Percentiles rank a stretch among this genome's conserved stretches.
These are phyloP conservation scores for Chaetomium fimeti DNA, from an alignment of 495 filamentous ascomycete genomes.

Conservation along the genomic window DNA sequence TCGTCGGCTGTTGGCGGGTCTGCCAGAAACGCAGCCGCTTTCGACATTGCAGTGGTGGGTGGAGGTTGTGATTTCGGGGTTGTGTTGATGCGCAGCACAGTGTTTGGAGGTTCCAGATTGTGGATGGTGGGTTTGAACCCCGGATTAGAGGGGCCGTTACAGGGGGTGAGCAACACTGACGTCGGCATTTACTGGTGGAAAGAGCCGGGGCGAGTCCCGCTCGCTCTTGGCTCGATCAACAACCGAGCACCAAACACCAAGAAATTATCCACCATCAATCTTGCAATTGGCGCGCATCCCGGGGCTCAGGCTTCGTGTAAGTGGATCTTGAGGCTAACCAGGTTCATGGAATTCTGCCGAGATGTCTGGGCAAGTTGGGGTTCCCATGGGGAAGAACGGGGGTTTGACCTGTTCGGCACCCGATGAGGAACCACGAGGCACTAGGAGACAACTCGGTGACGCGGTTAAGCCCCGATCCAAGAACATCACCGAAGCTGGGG, in stretches of 20 bases:
- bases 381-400: neutral
- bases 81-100: neutral
- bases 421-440: neutral
- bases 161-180: neutral
- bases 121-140: neutral
- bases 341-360: neutral
- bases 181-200: neutral
- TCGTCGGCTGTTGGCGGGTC: slow-evolving; percentile 77
- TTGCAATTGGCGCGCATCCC: slow-evolving; percentile 6
- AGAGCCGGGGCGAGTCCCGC: neutral
- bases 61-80: neutral
- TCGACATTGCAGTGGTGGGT: slow-evolving; percentile 22
- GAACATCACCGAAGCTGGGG: neutral
- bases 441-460: neutral
- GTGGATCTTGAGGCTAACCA: neutral
- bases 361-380: neutral
- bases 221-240: no score
- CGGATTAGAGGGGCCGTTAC: neutral
- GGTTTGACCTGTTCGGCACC: neutral
- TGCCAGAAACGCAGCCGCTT: slow-evolving; percentile 52
- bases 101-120: neutral
- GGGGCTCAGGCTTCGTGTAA: neutral
- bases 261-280: neutral
- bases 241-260: neutral
- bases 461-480: neutral